Conservation (phyloP, 2,329 filamentous ascomycete genomes). For the Aquanectria penicillioides region DNA sequence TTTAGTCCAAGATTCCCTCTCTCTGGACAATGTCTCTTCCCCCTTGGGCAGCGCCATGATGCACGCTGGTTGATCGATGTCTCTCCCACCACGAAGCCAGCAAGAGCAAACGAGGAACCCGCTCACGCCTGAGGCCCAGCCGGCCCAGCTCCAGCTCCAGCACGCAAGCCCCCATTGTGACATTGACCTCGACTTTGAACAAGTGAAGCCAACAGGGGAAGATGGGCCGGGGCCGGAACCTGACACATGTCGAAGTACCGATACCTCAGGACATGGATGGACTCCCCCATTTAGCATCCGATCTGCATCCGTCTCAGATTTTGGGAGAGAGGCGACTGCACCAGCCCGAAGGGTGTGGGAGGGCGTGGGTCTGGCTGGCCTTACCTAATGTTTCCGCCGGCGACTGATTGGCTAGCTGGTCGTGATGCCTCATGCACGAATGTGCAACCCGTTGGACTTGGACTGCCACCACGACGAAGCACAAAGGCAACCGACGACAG, state of each 20-base stretch:
- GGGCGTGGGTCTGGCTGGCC: conserved; percentile 31
- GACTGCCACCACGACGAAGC: conserved; percentile 36
- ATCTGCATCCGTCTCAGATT: conserved; percentile 52
- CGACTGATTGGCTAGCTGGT: conserved; percentile 31
- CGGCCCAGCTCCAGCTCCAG: too few species aligned
- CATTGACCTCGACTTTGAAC: conserved; percentile 34
- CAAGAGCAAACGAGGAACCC: neutral
- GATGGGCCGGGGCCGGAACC: conserved; percentile 39
- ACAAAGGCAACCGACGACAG: conserved; percentile 29
- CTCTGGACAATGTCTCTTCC: too few species aligned
- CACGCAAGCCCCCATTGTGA: conserved; percentile 25
- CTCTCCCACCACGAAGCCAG: neutral
- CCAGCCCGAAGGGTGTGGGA: conserved; percentile 40
- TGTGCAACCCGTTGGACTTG: conserved; percentile 34
- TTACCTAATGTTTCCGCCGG: conserved; percentile 29
- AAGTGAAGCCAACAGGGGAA: conserved; percentile 33
- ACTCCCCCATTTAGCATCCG: conserved; percentile 43
- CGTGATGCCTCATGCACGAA: conserved; percentile 41
- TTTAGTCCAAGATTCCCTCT: neutral
- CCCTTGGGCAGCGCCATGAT: neutral
- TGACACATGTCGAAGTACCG: conserved; percentile 44
- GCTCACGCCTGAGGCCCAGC: conserved; percentile 16
- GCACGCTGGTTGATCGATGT: neutral
- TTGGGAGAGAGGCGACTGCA: conserved; percentile 41
- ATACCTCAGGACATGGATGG: conserved; percentile 37